Evolutionary conservation across 345 rosid species (phyloP).

Genomic region (Noccaea caerulescens): DNA sequence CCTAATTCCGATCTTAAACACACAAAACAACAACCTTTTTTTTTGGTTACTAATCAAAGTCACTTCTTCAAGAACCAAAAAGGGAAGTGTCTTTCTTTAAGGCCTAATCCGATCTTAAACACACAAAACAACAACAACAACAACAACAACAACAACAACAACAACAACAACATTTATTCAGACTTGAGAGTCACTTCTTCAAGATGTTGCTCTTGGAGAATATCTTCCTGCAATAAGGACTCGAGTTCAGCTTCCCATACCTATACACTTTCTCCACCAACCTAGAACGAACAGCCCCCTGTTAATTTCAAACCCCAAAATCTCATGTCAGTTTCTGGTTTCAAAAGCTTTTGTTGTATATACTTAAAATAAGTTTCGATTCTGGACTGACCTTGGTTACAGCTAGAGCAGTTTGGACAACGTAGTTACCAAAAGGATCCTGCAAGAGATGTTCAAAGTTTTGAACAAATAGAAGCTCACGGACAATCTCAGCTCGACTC

Average conservation of each 20-base stretch:
- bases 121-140: slow-evolving; percentile 1
- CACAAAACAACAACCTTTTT: slow-evolving; percentile 15
- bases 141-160: neutral
- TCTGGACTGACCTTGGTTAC: slow-evolving; percentile 53
- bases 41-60: slow-evolving; percentile 9
- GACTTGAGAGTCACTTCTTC: slow-evolving; percentile 49
- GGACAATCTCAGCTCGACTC: slow-evolving; percentile 55
- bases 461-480: slow-evolving; percentile 47
- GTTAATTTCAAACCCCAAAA: slow-evolving; percentile 23
- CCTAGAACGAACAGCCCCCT: slow-evolving; percentile 58
- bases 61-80: slow-evolving; percentile 52
- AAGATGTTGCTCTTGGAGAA: slow-evolving; percentile 54
- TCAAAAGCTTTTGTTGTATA: neutral
- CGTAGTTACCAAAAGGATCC: slow-evolving; percentile 81
- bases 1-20: slow-evolving; percentile 9
- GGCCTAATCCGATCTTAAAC: neutral
- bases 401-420: slow-evolving; percentile 68
- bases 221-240: slow-evolving; percentile 76
- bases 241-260: slow-evolving; percentile 52
- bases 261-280: slow-evolving; percentile 57
- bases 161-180: slow-evolving; percentile 1
- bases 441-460: slow-evolving; percentile 70
- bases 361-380: neutral
- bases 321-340: neutral
- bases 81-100: slow-evolving; percentile 2